phyloP scores from a whole-genome alignment of 1,284 basidiomycete species.

The Tylopilus orsonianus region DNA sequence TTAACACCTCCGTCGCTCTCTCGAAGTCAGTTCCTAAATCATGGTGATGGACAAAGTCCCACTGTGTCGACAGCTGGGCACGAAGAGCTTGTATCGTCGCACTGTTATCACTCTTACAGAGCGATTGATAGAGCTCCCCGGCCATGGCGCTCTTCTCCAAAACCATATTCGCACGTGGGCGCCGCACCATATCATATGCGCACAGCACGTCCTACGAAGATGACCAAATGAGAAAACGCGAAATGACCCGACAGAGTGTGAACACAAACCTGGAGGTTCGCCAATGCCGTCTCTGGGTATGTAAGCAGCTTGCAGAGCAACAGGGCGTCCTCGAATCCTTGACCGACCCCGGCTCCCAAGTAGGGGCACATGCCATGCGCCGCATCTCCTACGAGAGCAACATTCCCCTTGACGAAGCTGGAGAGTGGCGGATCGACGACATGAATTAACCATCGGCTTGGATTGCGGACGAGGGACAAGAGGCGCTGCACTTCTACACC shows the following conservation, averaged over 20 bases:
- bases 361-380: slow-evolving; percentile 63
- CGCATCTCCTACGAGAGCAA: slow-evolving; percentile 61
- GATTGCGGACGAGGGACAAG: slow-evolving; percentile 45
- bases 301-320: slow-evolving; percentile 49
- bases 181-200: slow-evolving; percentile 45
- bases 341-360: slow-evolving; percentile 62
- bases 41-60: slow-evolving; percentile 50
- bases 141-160: slow-evolving; percentile 38
- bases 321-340: slow-evolving; percentile 62
- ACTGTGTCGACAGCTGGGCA: slow-evolving; percentile 39
- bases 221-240: not conserved
- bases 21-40: slow-evolving; percentile 39
- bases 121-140: slow-evolving; percentile 44
- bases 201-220: slow-evolving; percentile 39
- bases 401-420: slow-evolving; percentile 45
- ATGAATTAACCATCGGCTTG: slow-evolving; percentile 63
- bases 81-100: slow-evolving; percentile 27
- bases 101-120: slow-evolving; percentile 24
- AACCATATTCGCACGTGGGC: slow-evolving; percentile 48
- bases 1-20: slow-evolving; percentile 6
- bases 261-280: slow-evolving; percentile 47
- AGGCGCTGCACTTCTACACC: slow-evolving; percentile 47
- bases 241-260: not conserved
- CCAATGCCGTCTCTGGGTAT: slow-evolving; percentile 42
- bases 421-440: slow-evolving; percentile 48